Conservation (phyloP, 805 yeast species). For the Nakazawaea ishiwadae region DNA sequence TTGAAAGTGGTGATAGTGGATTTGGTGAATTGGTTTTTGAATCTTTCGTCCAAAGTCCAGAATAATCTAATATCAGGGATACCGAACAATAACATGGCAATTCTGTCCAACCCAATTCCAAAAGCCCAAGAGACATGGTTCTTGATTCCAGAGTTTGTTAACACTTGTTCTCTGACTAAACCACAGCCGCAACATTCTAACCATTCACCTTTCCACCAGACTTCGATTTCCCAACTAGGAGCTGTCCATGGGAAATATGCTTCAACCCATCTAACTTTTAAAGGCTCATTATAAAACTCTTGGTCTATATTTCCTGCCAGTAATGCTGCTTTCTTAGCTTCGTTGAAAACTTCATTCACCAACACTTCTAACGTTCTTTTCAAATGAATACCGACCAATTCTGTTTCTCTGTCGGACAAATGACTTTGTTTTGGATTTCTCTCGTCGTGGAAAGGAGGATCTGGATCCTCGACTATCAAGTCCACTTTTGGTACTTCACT, state of each 20-base stretch:
- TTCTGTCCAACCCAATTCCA: conserved; percentile 91
- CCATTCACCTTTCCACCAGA: conserved; percentile 99
- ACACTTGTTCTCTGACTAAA: conserved; percentile 73
- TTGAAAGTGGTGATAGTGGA: conserved; percentile 67
- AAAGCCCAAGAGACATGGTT: conserved; percentile 93
- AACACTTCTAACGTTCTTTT: conserved; percentile 82
- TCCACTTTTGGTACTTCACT: conserved; percentile 60
- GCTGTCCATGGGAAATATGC: conserved; percentile 98
- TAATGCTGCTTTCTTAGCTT: conserved; percentile 59
- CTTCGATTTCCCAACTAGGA: conserved; percentile 98
- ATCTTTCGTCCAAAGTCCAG: conserved; percentile 84
- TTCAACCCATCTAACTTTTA: conserved; percentile 90
- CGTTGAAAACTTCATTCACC: conserved; percentile 77
- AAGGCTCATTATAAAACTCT: conserved; percentile 64
- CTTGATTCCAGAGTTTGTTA: conserved; percentile 64
- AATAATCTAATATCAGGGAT: conserved; percentile 92
- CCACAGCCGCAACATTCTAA: conserved; percentile 97
- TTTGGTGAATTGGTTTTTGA: conserved; percentile 62
- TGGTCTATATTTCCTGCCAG: conserved; percentile 49
- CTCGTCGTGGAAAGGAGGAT: conserved; percentile 44
- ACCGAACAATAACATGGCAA: conserved; percentile 93
- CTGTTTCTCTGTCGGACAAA: conserved; percentile 67
- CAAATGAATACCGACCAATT: conserved; percentile 68
- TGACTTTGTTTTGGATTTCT: conserved; percentile 77
- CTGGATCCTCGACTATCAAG: conserved; percentile 74